phyloP scores from a whole-genome alignment of 2,329 filamentous ascomycete genomes.

The Xylaria sp. region DNA sequence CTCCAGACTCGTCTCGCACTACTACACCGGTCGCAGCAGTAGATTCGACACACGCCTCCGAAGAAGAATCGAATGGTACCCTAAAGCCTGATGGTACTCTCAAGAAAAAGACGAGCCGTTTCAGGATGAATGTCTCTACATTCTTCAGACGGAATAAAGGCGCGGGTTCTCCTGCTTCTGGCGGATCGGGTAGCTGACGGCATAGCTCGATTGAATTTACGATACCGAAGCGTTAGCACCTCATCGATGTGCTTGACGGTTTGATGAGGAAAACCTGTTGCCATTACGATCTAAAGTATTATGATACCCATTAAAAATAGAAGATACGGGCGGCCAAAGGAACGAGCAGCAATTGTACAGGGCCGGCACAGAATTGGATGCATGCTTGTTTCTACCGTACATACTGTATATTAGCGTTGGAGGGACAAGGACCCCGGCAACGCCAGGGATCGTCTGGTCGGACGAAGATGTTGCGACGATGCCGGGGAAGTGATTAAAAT shows the following conservation, averaged over 20 bases:
- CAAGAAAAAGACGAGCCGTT: constrained; percentile 71
- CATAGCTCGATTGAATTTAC: constrained; percentile 13
- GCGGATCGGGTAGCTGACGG: constrained; percentile 41
- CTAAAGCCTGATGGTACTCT: constrained; percentile 62
- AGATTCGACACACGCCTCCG: constrained; percentile 47
- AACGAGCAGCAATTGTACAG: constrained; percentile 32
- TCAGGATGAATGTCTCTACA: constrained; percentile 69
- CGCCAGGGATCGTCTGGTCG: constrained; percentile 18
- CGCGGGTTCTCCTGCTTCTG: constrained; percentile 49
- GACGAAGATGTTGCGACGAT: constrained; percentile 28
- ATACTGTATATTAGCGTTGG: constrained; percentile 39
- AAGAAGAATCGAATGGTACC: constrained; percentile 56
- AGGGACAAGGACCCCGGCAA: constrained; percentile 5
- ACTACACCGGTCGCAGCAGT: constrained; percentile 42
- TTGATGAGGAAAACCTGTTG: constrained; percentile 29
- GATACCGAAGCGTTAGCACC: constrained; percentile 17
- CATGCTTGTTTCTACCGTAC: constrained; percentile 37
- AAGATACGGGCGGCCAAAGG: constrained; percentile 27
- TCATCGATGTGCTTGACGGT: constrained; percentile 26
- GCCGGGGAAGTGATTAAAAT: constrained; percentile 27
- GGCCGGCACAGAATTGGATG: constrained; percentile 32
- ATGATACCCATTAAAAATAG: constrained; percentile 40
- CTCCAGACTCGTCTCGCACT: constrained; percentile 50
- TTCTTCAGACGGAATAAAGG: constrained; percentile 66
- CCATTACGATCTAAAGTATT: constrained; percentile 38